These are phyloP conservation scores for Dictyostelium discoideum DNA, from an alignment of 78 protist species.

Conservation along the genomic window DNA sequence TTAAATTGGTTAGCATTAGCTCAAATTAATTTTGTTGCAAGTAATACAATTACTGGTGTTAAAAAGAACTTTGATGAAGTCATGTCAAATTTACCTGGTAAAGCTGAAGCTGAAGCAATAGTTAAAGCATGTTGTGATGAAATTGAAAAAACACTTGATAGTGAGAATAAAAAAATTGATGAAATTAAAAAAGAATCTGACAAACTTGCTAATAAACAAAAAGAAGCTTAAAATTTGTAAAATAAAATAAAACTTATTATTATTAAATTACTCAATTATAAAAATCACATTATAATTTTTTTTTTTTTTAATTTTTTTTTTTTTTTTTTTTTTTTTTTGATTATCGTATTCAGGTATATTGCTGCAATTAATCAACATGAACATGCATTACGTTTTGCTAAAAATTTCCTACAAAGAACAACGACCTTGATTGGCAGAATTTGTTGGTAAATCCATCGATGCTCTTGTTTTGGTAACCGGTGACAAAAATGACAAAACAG, in stretches of 20 bases:
- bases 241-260: too few species aligned
- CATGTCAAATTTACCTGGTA: slow-evolving; percentile 7
- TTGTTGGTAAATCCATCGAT: not conserved
- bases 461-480: not conserved
- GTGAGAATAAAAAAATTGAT: slow-evolving; percentile 12
- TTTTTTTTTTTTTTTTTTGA: too few species aligned
- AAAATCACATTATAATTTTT: too few species aligned
- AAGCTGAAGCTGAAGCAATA: slow-evolving; percentile 7
- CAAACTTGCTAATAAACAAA: not conserved
- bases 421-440: too few species aligned
- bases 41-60: not conserved
- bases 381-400: too few species aligned
- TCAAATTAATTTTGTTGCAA: not conserved
- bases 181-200: not conserved
- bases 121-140: not conserved
- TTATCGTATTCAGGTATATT: too few species aligned
- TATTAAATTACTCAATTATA: too few species aligned
- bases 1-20: not conserved
- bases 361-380: too few species aligned
- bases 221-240: not conserved
- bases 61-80: slow-evolving; percentile 16
- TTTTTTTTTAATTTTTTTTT: too few species aligned
- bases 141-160: not conserved
- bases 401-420: too few species aligned
- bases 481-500: not conserved